Evolutionary conservation across 179 eudicot genomes (phyloP), one percentile per base, ranked within the genome.

Genomic region (Silene vulgaris): DNA sequence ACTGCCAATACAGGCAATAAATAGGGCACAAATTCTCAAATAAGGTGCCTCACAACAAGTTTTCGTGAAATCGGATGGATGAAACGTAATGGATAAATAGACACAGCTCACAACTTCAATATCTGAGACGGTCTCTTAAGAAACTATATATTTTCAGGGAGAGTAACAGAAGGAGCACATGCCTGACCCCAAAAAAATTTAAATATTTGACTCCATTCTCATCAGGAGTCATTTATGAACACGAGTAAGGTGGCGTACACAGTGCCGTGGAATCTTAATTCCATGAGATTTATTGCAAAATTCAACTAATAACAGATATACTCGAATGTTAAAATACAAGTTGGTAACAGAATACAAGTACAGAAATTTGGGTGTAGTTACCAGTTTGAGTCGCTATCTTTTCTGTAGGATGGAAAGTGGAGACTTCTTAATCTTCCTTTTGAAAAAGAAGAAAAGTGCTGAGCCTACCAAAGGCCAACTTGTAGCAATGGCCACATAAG

Each of bases 391-490:
- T 35, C 76, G 60, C 78, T 77, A 84, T 78, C 80, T 78, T 78
- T 75, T 80, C 30, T 57, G 79, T 16, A 81, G 21, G 26, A 69
- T 37, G 7, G 88, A 69, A 23, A 81, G 82, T n/a, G 76, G 60
- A 12, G 75, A 23, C 16, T 65, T 83, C 77, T 78, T 68, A 0
- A 80, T 76, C 83, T 79, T 90, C 75, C 86, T 88, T 78, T 78
- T 86, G 75, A 87, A 84, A 69, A 89, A 85, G 80, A 84, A 77
- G 69, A 75, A 67, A 43, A 91, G 72, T 26, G 89, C 96, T n/a
- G 93, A 82, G 59, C 97, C 93, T 54, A 92, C 83, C 70, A 91
- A 61, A 5, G 97, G 98, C 96, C 90, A 91, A 50, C 89, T 90
- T 19, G 92, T 83, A 60, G 82, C 77, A 61, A 93, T 73, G n/a